phyloP scores from a whole-genome alignment of 108 stramenopile species.

The Discostella stelligeroides region DNA sequence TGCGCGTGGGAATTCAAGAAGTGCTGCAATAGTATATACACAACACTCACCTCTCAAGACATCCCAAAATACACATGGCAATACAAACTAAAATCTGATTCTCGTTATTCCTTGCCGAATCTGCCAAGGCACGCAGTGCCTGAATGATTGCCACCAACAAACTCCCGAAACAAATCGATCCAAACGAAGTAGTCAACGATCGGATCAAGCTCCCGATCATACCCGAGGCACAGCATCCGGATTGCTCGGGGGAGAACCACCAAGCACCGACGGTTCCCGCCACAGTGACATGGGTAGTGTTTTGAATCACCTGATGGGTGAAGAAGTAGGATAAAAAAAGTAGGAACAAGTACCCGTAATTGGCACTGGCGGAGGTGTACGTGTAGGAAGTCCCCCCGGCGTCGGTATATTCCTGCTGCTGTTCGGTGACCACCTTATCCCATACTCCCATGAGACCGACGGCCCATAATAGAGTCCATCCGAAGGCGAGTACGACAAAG shows the following conservation, averaged over 20 bases:
- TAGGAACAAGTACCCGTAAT: slow-evolving; percentile 75
- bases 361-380: slow-evolving; percentile 24
- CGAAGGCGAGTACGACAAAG: slow-evolving; percentile 65
- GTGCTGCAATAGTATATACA: no score
- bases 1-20: slow-evolving; percentile 2
- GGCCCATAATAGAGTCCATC: slow-evolving; percentile 72
- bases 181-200: slow-evolving; percentile 77
- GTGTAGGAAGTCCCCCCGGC: no score
- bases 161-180: slow-evolving; percentile 71
- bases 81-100: slow-evolving; percentile 60
- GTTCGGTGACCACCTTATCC: slow-evolving; percentile 53
- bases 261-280: slow-evolving; percentile 90
- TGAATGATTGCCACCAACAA: slow-evolving; percentile 80
- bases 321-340: slow-evolving; percentile 84
- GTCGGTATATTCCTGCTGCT: no score
- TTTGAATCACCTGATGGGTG: slow-evolving; percentile 81
- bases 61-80: slow-evolving; percentile 70
- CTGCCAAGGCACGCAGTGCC: slow-evolving; percentile 63
- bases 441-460: slow-evolving; percentile 57
- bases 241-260: slow-evolving; percentile 83
- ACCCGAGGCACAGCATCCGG: slow-evolving; percentile 66
- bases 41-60: slow-evolving; percentile 45
- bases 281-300: slow-evolving; percentile 78
- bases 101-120: slow-evolving; percentile 51
- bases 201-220: slow-evolving; percentile 57